Evolutionary conservation across 176 grass and related monocot genomes (phyloP).

Genomic region (Avena atlantica): DNA sequence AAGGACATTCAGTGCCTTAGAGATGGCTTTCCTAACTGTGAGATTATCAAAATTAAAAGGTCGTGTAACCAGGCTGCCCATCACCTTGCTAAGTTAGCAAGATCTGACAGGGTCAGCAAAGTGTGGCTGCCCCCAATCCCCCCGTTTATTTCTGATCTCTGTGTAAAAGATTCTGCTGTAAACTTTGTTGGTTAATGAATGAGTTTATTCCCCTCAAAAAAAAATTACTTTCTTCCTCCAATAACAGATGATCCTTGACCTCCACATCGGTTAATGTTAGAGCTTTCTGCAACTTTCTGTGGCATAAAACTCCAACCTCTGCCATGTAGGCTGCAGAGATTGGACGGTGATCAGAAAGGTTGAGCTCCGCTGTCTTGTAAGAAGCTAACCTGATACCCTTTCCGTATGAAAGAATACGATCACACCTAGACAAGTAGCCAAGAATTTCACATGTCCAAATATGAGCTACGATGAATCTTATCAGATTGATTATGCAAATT

Average conservation of each 20-base stretch:
- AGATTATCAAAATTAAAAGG: no score
- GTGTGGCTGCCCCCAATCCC: no score
- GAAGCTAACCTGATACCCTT: slow-evolving; percentile 67
- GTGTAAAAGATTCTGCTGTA: no score
- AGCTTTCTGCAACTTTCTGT: slow-evolving; percentile 65
- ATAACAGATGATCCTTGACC: slow-evolving; percentile 36
- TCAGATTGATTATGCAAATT: slow-evolving; percentile 11
- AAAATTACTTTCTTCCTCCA: no score
- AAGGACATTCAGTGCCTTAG: no score
- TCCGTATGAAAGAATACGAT: slow-evolving; percentile 78
- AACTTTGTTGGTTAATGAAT: no score
- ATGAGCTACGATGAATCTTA: slow-evolving; percentile 27
- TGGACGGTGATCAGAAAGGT: slow-evolving; percentile 78
- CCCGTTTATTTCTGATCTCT: no score
- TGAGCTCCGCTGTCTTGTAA: slow-evolving; percentile 72
- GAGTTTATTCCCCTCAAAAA: no score
- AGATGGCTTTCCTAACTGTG: no score
- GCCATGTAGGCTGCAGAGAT: slow-evolving; percentile 66
- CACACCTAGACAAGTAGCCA: slow-evolving; percentile 64
- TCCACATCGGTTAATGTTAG: slow-evolving; percentile 60
- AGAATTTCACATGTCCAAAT: slow-evolving; percentile 15
- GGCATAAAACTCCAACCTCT: slow-evolving; percentile 67
- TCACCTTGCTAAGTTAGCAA: no score
- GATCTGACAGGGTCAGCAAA: no score
- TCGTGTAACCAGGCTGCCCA: no score